Conservation (phyloP, 2,329 filamentous ascomycete genomes). For the Arthroderma uncinatum region DNA sequence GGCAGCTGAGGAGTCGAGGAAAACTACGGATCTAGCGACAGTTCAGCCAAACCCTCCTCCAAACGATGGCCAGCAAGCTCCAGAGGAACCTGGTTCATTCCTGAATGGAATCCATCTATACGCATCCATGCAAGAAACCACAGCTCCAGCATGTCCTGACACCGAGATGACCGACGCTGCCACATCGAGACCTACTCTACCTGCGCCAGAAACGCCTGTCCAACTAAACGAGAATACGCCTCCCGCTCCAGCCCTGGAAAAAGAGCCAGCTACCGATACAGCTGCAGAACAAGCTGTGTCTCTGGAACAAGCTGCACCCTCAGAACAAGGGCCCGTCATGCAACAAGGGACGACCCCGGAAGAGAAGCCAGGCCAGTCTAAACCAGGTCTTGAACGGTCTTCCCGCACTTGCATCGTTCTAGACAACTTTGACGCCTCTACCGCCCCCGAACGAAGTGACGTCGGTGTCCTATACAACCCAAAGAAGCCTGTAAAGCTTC, state of each 20-base stretch:
- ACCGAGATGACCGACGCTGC: background rate
- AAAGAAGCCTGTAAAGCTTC: constrained; percentile 38
- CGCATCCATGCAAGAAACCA: constrained; percentile 16
- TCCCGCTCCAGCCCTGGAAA: background rate
- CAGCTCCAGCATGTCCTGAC: constrained; percentile 2
- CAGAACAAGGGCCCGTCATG: background rate
- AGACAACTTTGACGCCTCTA: constrained; percentile 46
- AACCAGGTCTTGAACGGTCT: constrained; percentile 10
- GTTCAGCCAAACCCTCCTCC: background rate
- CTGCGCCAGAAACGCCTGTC: background rate
- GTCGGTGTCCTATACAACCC: constrained; percentile 47
- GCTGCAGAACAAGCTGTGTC: background rate
- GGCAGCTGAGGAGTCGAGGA: background rate
- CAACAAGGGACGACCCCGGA: constrained; percentile 6
- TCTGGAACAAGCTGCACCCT: background rate
- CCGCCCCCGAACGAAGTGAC: constrained; percentile 42
- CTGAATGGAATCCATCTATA: constrained; percentile 20
- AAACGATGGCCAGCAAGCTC: background rate
- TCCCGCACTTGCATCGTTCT: constrained; percentile 48
- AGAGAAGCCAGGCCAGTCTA: constrained; percentile 4
- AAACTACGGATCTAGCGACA: background rate
- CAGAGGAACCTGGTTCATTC: constrained; percentile 8
- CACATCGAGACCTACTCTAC: background rate
- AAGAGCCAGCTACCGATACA: background rate
- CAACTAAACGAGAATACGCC: background rate